A percentile compares a stretch with the other conserved stretches of the same genome.
phyloP scores from a whole-genome alignment of 192 early-diverging fungal species.

The Podila horticola region DNA sequence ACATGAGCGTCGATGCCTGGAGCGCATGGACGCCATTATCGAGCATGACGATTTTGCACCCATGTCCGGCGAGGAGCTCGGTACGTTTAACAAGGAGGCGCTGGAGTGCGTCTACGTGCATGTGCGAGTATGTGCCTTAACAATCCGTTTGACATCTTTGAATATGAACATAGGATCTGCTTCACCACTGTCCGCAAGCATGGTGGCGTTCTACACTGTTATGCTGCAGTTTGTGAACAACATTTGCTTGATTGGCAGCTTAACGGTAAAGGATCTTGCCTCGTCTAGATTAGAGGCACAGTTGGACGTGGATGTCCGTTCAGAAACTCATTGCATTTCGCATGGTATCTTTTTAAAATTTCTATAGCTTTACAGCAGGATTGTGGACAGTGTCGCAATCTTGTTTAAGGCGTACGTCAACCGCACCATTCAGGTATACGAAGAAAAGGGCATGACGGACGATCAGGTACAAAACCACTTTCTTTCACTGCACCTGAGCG shows the following conservation, averaged over 20 bases:
- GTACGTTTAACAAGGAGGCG: constrained; percentile 19
- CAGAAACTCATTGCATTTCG: too few species aligned
- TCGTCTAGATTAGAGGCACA: too few species aligned
- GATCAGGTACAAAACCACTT: constrained; percentile 27
- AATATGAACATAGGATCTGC: constrained; percentile 38
- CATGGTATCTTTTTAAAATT: too few species aligned
- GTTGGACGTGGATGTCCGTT: too few species aligned
- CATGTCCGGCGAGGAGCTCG: constrained; percentile 62
- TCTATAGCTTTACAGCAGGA: constrained; percentile 74
- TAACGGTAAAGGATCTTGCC: constrained; percentile 58
- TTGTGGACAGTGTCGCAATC: constrained; percentile 69
- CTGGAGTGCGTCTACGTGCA: too few species aligned
- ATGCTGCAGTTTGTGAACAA: constrained; percentile 80
- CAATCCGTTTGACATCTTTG: too few species aligned
- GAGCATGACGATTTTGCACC: constrained; percentile 75
- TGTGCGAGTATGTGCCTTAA: too few species aligned
- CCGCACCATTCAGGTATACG: constrained; percentile 59
- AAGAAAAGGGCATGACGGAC: constrained; percentile 44
- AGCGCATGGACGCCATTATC: constrained; percentile 71
- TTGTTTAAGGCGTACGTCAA: constrained; percentile 74
- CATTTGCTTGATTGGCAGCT: constrained; percentile 72
- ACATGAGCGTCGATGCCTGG: constrained; percentile 71
- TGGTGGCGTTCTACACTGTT: constrained; percentile 73
- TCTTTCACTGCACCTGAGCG: not conserved
- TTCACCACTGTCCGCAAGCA: constrained; percentile 70